Base-by-base conservation (phyloP, 2,329 filamentous ascomycete species). In the Penicillium italicum region DNA sequence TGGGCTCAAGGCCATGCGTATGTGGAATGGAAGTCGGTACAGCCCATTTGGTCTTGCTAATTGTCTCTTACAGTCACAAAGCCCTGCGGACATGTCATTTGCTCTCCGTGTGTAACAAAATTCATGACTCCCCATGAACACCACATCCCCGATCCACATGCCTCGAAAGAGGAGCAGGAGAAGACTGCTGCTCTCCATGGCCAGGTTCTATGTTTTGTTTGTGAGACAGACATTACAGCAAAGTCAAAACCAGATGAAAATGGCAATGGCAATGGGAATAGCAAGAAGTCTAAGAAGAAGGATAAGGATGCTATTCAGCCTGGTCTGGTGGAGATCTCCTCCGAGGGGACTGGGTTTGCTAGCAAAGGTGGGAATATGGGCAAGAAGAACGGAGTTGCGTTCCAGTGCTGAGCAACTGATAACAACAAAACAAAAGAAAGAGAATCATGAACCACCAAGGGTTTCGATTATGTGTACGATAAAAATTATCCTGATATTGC, bases 271-370 rank as follows among this genome's bases (percentile, higher is more conserved):
- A 24, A 67, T 22, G 64, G 64, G 50, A 69, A 60, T 38, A 63
- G 66, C 57, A 69, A 74, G 62, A 70, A 72, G 56, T 67, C 68
- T 50, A 69, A 66, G 50, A 64, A 69, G 59, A 69, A 71, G 53
- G 74, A 77, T 45, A 73, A 77, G 46, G 81, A 85, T 34, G 83
- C 78, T 50, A 80, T 88, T 34, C 84, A 80, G 57, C 84, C 86
- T 0, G 92, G 92, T 0, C 69, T 97, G 33, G 86, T 97, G 3
- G 85, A 89, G 67, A 82, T 97, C 46, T 86, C 84, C 62, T 90
- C 87, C 34, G 93, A 97, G 65, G 93, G 93, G 0, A 97, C 93
- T 0, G 93, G 93, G 0, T 97, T 96, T 73, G 92, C 93, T 5
- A 89, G 90, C 5, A 87, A 88, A n/a, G 93, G 94, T 3, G 83